phyloP scores from a whole-genome alignment of 805 yeast genomes.

The Zygoascus ofunaensis region DNA sequence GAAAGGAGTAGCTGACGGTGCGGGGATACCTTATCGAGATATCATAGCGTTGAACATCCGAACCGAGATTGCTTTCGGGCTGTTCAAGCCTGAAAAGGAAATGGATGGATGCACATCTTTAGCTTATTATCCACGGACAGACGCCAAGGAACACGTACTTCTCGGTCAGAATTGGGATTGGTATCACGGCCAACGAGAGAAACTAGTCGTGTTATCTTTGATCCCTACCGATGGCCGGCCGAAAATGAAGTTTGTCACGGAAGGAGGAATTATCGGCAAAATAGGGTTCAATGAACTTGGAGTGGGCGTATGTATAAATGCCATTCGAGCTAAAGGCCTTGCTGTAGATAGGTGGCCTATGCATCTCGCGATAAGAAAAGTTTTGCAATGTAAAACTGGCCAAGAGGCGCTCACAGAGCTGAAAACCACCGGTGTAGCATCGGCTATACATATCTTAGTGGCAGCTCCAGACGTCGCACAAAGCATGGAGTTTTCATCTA shows the following conservation, averaged over 20 bases:
- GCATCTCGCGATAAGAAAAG: conserved; percentile 31
- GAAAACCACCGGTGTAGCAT: conserved; percentile 9
- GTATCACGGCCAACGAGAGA: conserved; percentile 25
- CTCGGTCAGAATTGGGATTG: conserved; percentile 38
- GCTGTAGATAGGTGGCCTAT: conserved; percentile 28
- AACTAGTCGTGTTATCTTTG: conserved; percentile 25
- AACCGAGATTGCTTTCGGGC: conserved; percentile 31
- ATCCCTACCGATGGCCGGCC: conserved; percentile 20
- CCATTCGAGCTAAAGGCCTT: conserved; percentile 27
- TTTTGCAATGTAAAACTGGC: conserved; percentile 24
- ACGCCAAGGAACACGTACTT: conserved; percentile 18
- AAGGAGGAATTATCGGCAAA: conserved; percentile 32
- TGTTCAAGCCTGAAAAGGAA: too few relatives aligned
- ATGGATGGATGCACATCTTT: conserved; percentile 35
- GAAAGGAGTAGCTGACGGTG: conserved; percentile 33
- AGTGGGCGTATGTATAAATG: conserved; percentile 29
- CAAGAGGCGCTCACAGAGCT: conserved; percentile 17
- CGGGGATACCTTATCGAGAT: conserved; percentile 27
- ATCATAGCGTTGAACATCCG: conserved; percentile 33
- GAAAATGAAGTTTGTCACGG: conserved; percentile 25
- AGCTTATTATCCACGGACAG: conserved; percentile 22
- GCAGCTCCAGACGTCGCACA: conserved; percentile 10
- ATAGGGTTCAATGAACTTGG: conserved; percentile 29
- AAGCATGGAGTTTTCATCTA: conserved; percentile 16
- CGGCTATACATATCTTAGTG: conserved; percentile 15